phyloP scores from a whole-genome alignment of 352 stramenopile species.

The Pythium oligandrum region DNA sequence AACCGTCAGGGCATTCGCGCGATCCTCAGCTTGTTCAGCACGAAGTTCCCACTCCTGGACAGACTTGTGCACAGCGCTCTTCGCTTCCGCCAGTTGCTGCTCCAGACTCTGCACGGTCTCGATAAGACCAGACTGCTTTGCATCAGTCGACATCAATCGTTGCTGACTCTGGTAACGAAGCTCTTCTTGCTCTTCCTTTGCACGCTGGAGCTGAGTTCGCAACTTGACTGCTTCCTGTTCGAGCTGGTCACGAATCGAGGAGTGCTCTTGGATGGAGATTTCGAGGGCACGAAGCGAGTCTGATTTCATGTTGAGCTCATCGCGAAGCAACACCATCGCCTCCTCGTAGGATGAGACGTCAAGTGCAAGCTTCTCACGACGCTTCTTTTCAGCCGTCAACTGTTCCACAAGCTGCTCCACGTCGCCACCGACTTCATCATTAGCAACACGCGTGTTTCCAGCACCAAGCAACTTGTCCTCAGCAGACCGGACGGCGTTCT shows the following conservation, averaged over 20 bases:
- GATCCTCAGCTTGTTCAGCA: constrained; percentile 10
- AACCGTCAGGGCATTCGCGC: no score
- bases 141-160: constrained; percentile 34
- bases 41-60: constrained; percentile 11
- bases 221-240: constrained; percentile 34
- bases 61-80: constrained; percentile 9
- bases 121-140: constrained; percentile 29
- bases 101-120: constrained; percentile 34
- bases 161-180: constrained; percentile 59
- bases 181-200: constrained; percentile 52
- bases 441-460: neutral
- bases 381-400: constrained; percentile 32
- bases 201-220: constrained; percentile 22
- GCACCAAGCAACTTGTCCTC: neutral
- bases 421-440: neutral
- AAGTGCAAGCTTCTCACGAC: constrained; percentile 40
- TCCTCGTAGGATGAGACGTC: constrained; percentile 71
- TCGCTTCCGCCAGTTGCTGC: constrained; percentile 24
- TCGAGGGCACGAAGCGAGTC: constrained; percentile 34
- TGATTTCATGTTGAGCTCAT: constrained; percentile 46
- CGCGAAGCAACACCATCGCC: constrained; percentile 40
- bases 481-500: neutral
- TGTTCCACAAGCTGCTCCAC: constrained; percentile 27
- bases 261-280: constrained; percentile 25
- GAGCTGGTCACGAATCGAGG: constrained; percentile 9